Evolutionary conservation across 257 asterid species (phyloP).

Genomic region (Nyctanthes arbortristis): DNA sequence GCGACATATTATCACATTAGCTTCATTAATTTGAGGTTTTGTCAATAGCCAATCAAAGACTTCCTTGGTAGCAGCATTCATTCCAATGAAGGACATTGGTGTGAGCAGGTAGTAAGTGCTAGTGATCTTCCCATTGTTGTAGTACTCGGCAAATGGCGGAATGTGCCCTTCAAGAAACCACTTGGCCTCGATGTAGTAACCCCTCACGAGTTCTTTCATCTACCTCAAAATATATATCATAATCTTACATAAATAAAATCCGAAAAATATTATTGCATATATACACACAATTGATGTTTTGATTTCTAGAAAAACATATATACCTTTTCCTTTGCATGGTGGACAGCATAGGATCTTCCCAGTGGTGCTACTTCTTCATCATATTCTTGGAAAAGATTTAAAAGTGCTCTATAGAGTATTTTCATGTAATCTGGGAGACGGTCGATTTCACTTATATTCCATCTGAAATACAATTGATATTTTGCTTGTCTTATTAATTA

Average conservation of each 20-base stretch:
- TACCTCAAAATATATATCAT: neutral
- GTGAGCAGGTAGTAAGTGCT: conserved; percentile 5
- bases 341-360: conserved; percentile 37
- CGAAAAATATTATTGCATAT: neutral
- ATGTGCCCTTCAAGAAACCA: conserved; percentile 18
- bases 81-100: conserved; percentile 11
- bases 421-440: conserved; percentile 45
- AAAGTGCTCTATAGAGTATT: conserved; percentile 27
- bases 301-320: neutral
- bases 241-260: too few species aligned
- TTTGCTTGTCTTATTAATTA: too few species aligned
- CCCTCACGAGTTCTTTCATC: conserved; percentile 25
- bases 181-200: conserved; percentile 18
- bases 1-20: conserved; percentile 6
- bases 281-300: neutral
- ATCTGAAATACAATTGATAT: conserved; percentile 33
- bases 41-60: conserved; percentile 22
- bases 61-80: conserved; percentile 13
- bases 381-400: conserved; percentile 28
- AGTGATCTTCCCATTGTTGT: conserved; percentile 4
- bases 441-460: conserved; percentile 36
- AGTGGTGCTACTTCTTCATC: conserved; percentile 27
- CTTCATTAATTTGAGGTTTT: conserved; percentile 14
- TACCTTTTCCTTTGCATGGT: conserved; percentile 30
- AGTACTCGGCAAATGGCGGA: conserved; percentile 29